Conservation (phyloP, 257 asterid genomes). For the Oldenlandia corymbosa region DNA sequence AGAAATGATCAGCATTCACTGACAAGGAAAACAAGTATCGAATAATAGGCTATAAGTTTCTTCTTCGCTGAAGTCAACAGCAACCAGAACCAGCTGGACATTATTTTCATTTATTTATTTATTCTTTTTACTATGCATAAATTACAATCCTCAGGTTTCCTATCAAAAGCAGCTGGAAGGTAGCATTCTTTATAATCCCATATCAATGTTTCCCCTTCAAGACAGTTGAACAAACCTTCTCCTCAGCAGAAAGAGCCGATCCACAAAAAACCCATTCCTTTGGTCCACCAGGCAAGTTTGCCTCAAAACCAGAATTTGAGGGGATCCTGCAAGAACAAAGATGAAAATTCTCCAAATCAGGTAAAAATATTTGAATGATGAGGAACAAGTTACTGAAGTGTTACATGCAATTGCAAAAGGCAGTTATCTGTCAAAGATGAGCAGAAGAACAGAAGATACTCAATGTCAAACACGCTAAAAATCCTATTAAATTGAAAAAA, state of each 20-base stretch:
- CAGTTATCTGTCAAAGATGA: not conserved
- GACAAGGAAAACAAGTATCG: too few relatives aligned
- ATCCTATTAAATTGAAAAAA: too few relatives aligned
- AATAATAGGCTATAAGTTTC: too few relatives aligned
- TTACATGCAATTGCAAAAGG: not conserved
- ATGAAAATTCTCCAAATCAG: conserved; percentile 1
- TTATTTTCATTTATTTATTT: too few relatives aligned
- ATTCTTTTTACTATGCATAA: too few relatives aligned
- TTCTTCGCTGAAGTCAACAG: too few relatives aligned
- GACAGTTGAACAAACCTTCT: conserved; percentile 48
- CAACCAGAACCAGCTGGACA: too few relatives aligned
- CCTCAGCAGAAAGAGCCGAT: conserved; percentile 74
- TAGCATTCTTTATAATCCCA: too few relatives aligned
- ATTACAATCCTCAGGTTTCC: too few relatives aligned
- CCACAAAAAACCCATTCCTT: conserved; percentile 73
- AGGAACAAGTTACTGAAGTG: not conserved
- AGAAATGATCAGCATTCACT: not conserved
- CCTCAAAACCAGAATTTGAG: conserved; percentile 35
- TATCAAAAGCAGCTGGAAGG: too few relatives aligned
- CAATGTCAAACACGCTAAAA: not conserved
- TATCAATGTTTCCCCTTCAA: too few relatives aligned
- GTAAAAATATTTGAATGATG: not conserved
- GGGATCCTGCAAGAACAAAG: conserved; percentile 37
- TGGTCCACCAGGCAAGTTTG: conserved; percentile 34
- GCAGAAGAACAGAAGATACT: not conserved